Evolutionary conservation across 176 grass and related monocot species (phyloP).

Genomic region (Carex scoparia): DNA sequence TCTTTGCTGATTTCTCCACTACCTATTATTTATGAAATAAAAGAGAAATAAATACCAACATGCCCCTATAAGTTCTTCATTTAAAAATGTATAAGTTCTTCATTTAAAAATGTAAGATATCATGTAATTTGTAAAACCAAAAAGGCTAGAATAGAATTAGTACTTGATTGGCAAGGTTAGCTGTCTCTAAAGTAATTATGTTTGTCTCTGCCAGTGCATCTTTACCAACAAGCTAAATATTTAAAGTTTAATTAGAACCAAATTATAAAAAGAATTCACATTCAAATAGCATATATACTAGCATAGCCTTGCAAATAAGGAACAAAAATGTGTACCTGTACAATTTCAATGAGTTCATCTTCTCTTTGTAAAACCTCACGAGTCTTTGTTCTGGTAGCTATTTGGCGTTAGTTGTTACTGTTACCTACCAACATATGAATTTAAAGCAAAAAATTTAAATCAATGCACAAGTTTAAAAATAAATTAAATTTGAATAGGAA

Average conservation of each 20-base stretch:
- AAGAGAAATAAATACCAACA: slow-evolving; percentile 2
- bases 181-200: slow-evolving; percentile 76
- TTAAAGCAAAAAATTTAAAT: no score
- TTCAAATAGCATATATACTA: neutral
- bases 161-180: slow-evolving; percentile 83
- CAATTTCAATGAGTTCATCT: slow-evolving; percentile 93
- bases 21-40: slow-evolving; percentile 36
- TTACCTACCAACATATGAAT: no score
- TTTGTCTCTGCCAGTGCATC: slow-evolving; percentile 81
- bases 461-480: no score
- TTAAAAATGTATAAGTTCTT: neutral
- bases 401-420: no score
- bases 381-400: slow-evolving; percentile 56
- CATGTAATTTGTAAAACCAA: slow-evolving; percentile 2
- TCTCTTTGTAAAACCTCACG: slow-evolving; percentile 88
- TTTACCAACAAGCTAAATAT: slow-evolving; percentile 84
- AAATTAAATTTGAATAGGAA: no score
- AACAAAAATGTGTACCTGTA: slow-evolving; percentile 50
- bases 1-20: slow-evolving; percentile 60
- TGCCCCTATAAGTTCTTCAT: neutral
- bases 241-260: neutral
- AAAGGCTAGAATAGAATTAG: neutral
- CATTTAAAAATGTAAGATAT: neutral
- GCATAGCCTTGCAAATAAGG: neutral
- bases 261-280: neutral